These are phyloP conservation scores for Talaromyces thailandensis DNA, from an alignment of 495 filamentous ascomycete species.

Conservation along the genomic window DNA sequence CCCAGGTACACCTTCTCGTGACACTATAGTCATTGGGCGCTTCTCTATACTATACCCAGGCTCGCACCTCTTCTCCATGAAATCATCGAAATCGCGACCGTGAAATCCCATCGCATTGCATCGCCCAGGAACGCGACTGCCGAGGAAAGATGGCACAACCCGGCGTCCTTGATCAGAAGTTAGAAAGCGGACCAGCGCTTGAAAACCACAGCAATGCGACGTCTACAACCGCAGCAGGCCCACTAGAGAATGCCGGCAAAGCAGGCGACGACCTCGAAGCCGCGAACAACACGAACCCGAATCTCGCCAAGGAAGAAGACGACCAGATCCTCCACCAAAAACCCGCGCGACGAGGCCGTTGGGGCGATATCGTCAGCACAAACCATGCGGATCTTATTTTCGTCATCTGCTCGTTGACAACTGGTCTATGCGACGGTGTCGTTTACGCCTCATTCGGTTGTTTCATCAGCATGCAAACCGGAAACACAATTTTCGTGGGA, in stretches of 20 bases:
- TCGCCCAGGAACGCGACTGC: neutral
- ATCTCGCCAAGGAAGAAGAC: neutral
- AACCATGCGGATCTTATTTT: conserved; percentile 43
- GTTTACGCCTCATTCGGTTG: conserved; percentile 54
- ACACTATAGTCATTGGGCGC: neutral
- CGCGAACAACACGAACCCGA: neutral
- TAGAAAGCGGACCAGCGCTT: neutral
- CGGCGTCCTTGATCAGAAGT: neutral
- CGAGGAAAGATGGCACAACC: neutral
- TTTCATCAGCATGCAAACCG: conserved; percentile 58
- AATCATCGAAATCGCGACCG: neutral
- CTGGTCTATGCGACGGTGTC: conserved; percentile 52
- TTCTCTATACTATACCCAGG: neutral
- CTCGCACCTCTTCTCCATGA: neutral
- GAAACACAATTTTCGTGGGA: conserved; percentile 60
- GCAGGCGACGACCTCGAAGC: neutral
- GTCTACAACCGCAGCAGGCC: neutral
- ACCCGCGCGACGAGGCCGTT: conserved; percentile 10
- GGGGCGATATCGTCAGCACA: conserved; percentile 29
- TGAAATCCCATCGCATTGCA: neutral
- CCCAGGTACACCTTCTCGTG: neutral
- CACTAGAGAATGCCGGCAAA: neutral
- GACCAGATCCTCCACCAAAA: neutral
- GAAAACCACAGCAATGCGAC: neutral
- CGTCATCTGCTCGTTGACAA: conserved; percentile 46